Conservation (phyloP, 305 asterid species). For the Ruellia speciosa region DNA sequence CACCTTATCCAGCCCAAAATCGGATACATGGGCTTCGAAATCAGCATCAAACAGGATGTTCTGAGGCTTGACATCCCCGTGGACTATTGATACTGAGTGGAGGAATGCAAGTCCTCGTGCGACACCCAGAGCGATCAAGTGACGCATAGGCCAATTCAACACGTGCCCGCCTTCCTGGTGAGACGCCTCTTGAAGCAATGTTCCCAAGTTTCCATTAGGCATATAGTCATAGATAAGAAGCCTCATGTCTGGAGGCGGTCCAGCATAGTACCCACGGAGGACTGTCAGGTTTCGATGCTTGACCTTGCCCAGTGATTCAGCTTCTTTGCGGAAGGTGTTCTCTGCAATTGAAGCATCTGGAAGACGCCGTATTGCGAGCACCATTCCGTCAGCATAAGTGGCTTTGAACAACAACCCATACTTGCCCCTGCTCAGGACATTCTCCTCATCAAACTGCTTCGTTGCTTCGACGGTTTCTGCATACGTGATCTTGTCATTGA, state of each 20-base stretch:
- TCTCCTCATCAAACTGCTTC: conserved; percentile 63
- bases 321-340: conserved; percentile 50
- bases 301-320: conserved; percentile 52
- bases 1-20: conserved; percentile 51
- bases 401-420: conserved; percentile 57
- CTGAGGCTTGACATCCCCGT: conserved; percentile 60
- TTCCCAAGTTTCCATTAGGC: conserved; percentile 70
- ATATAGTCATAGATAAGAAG: conserved; percentile 62
- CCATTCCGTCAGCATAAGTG: conserved; percentile 60
- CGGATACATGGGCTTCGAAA: conserved; percentile 64
- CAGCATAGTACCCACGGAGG: conserved; percentile 59
- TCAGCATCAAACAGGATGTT: conserved; percentile 63
- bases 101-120: conserved; percentile 57
- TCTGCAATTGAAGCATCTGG: conserved; percentile 44
- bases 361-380: conserved; percentile 56
- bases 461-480: conserved; percentile 65
- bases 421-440: conserved; percentile 49
- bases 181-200: conserved; percentile 61
- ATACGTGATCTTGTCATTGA: conserved; percentile 55
- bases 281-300: conserved; percentile 61
- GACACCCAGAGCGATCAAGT: conserved; percentile 59
- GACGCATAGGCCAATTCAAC: conserved; percentile 74
- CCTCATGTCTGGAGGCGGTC: conserved; percentile 54
- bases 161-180: conserved; percentile 77
- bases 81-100: conserved; percentile 41